Conservation (phyloP, 2,329 filamentous ascomycete genomes). For the Podosphaera xanthii region DNA sequence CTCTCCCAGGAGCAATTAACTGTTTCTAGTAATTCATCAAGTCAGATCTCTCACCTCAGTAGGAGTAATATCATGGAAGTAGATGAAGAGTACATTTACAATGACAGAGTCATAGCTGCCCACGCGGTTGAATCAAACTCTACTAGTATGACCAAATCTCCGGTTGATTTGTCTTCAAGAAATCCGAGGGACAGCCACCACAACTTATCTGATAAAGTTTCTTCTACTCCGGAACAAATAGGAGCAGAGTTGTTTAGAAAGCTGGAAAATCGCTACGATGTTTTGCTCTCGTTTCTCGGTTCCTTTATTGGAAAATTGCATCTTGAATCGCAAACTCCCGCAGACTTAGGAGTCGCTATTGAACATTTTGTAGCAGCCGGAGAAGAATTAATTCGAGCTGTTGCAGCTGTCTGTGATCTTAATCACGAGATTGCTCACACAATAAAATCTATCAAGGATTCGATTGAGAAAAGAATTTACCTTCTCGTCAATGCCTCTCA, state of each 20-base stretch:
- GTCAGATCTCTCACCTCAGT: no score
- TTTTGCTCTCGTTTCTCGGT: constrained; percentile 71
- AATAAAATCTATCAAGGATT: constrained; percentile 44
- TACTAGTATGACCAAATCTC: no score
- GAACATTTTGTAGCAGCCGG: constrained; percentile 68
- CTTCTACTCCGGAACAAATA: neutral
- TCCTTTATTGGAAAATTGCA: constrained; percentile 82
- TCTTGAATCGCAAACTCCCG: constrained; percentile 73
- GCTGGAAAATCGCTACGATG: constrained; percentile 60
- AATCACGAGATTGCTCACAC: constrained; percentile 43
- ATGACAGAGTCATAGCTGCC: no score
- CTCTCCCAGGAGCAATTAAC: no score
- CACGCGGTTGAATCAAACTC: no score
- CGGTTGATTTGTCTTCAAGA: no score
- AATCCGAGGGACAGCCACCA: no score
- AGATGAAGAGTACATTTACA: no score
- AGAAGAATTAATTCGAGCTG: constrained; percentile 51
- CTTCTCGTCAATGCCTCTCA: constrained; percentile 62
- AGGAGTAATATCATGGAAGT: no score
- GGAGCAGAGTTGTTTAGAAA: constrained; percentile 26
- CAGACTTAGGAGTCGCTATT: constrained; percentile 61
- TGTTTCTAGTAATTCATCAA: no score
- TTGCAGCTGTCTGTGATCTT: constrained; percentile 63
- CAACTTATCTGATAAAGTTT: no score
- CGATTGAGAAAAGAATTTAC: constrained; percentile 60